Evolutionary conservation across 495 filamentous ascomycete species (phyloP).

Genomic region (Pyronema domesticum): DNA sequence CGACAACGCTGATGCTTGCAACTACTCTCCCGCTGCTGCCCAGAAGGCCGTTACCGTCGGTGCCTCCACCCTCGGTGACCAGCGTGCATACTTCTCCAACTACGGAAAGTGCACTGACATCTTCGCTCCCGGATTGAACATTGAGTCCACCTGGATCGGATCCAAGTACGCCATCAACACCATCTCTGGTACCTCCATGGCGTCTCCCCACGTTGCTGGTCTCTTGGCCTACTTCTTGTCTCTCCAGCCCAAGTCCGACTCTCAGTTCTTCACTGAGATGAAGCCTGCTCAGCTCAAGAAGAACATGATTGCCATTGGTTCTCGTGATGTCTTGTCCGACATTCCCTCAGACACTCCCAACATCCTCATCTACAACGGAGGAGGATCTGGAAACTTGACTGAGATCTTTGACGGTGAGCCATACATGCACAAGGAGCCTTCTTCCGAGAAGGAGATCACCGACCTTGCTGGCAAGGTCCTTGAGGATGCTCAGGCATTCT

Average conservation of each 20-base stretch:
- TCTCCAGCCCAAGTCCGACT: conserved; percentile 74
- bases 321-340: conserved; percentile 58
- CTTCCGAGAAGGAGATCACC: conserved; percentile 35
- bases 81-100: conserved; percentile 99
- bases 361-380: conserved; percentile 97
- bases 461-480: conserved; percentile 37
- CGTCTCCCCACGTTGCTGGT: conserved; percentile 90
- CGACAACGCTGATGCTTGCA: conserved; percentile 96
- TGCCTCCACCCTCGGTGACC: conserved; percentile 79
- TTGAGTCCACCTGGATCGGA: conserved; percentile 94
- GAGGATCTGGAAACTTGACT: conserved; percentile 76
- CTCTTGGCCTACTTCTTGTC: conserved; percentile 95
- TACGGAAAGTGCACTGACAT: conserved; percentile 97
- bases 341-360: conserved; percentile 72
- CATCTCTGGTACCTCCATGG: conserved; percentile 99
- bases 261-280: conserved; percentile 76
- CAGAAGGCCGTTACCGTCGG: conserved; percentile 90
- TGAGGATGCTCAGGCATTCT: conserved; percentile 49
- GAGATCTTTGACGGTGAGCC: conserved; percentile 58
- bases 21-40: conserved; percentile 95
- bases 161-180: conserved; percentile 87
- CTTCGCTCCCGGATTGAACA: conserved; percentile 94
- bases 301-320: conserved; percentile 68
- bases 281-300: conserved; percentile 90
- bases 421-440: conserved; percentile 30